Conservation (phyloP, 768 basidiomycete species). For the Trametes cingulata region DNA sequence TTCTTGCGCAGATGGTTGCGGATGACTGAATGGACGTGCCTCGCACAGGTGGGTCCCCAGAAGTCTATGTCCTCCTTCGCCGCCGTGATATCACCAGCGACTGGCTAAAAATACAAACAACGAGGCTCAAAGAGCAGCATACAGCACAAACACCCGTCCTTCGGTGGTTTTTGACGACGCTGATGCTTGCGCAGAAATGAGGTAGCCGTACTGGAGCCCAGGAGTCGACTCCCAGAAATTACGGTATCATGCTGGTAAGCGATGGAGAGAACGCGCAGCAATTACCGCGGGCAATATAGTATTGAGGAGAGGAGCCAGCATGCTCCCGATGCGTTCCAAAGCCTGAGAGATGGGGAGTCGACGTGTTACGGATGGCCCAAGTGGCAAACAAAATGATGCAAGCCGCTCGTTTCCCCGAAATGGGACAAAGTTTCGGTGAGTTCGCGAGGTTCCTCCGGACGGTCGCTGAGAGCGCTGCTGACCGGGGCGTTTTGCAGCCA, state of each 20-base stretch:
- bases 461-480: neutral
- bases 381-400: neutral
- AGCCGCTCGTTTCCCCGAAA: neutral
- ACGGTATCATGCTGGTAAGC: too few species aligned
- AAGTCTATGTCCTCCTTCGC: neutral
- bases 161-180: neutral
- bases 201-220: too few species aligned
- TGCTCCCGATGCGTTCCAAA: too few species aligned
- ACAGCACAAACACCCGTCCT: neutral
- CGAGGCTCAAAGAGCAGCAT: neutral
- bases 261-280: too few species aligned
- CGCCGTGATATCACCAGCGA: neutral
- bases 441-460: neutral
- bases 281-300: too few species aligned
- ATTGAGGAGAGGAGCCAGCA: too few species aligned
- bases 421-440: neutral
- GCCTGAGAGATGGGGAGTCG: too few species aligned
- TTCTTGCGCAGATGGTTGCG: too few species aligned
- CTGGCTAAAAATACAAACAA: neutral
- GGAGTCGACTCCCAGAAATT: too few species aligned
- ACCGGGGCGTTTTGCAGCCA: neutral
- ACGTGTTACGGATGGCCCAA: too few species aligned
- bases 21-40: too few species aligned
- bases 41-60: too few species aligned
- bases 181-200: neutral